These are phyloP conservation scores for Septoria petroselini DNA, from an alignment of 2,329 filamentous ascomycete genomes.

Conservation along the genomic window DNA sequence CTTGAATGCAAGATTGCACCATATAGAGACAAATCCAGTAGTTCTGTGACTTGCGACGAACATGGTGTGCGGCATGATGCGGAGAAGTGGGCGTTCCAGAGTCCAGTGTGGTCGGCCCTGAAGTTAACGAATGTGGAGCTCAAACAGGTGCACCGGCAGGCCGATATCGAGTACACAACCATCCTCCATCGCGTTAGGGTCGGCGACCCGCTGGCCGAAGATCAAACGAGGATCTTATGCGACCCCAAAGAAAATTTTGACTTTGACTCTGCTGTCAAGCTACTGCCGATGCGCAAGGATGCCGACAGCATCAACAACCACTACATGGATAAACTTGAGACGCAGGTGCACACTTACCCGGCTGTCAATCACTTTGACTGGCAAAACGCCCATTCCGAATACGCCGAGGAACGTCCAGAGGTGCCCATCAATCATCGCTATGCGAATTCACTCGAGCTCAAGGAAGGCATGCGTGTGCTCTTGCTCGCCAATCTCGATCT, in stretches of 20 bases:
- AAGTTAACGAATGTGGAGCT: constrained; percentile 55
- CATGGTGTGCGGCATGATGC: constrained; percentile 1
- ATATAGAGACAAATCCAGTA: too few species aligned
- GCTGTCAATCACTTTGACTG: constrained; percentile 10
- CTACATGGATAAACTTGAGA: constrained; percentile 1
- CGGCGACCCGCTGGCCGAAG: constrained; percentile 7
- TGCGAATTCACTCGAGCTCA: constrained; percentile 6
- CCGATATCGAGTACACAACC: constrained; percentile 51
- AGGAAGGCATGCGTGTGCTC: constrained; percentile 43
- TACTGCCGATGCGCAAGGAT: neutral
- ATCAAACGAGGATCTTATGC: neutral
- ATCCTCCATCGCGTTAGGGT: constrained; percentile 37
- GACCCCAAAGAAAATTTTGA: neutral
- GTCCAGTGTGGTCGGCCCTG: constrained; percentile 53
- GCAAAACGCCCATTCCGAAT: neutral
- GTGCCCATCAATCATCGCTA: constrained; percentile 7
- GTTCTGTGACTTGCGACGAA: constrained; percentile 33
- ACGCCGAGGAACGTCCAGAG: neutral
- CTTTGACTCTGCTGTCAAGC: neutral
- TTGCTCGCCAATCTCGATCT: constrained; percentile 53
- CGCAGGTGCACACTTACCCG: neutral
- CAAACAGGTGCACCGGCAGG: constrained; percentile 56
- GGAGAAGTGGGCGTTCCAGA: constrained; percentile 54
- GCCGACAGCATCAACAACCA: constrained; percentile 3
- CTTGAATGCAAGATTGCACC: constrained; percentile 47